A percentile compares a stretch with the other conserved stretches of the same genome.
Evolutionary conservation across 176 grass and related monocot species (phyloP).

Genomic region (Panicum miliaceum): DNA sequence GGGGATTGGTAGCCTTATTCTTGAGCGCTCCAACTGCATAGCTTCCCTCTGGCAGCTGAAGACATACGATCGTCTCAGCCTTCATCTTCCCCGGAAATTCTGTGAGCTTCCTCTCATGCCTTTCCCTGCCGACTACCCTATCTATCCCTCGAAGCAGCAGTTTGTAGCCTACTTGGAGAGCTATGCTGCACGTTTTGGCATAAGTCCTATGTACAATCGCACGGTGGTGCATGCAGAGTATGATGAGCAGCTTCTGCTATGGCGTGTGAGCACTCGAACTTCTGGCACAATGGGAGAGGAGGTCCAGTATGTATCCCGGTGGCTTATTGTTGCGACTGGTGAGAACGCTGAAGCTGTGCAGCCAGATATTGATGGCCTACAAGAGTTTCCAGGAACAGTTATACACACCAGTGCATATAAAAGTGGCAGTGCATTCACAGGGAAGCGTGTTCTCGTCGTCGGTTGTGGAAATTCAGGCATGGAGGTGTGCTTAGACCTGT

Average conservation of each 20-base stretch:
- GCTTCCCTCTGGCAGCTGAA: constrained; percentile 89
- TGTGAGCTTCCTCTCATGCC: constrained; percentile 96
- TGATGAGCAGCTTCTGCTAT: constrained; percentile 53
- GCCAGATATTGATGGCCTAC: constrained; percentile 73
- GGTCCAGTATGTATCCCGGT: constrained; percentile 63
- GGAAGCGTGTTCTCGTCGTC: constrained; percentile 78
- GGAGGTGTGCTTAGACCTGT: constrained; percentile 97
- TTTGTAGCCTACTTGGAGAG: constrained; percentile 83
- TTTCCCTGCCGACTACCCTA: constrained; percentile 71
- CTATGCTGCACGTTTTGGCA: constrained; percentile 69
- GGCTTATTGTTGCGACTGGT: constrained; percentile 90
- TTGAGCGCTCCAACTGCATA: constrained; percentile 88
- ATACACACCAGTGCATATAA: constrained; percentile 88
- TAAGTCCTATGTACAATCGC: constrained; percentile 69
- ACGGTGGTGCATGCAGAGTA: constrained; percentile 69
- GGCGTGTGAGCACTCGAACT: constrained; percentile 51
- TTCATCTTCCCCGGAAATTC: constrained; percentile 94
- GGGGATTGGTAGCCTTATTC: constrained; percentile 67
- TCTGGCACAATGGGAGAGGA: constrained; percentile 40
- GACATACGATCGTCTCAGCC: constrained; percentile 91
- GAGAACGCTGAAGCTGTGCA: constrained; percentile 88
- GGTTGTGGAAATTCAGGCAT: constrained; percentile 96
- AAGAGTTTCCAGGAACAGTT: constrained; percentile 56
- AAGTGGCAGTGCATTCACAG: constrained; percentile 62
- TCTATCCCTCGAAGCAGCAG: constrained; percentile 86